Base-by-base conservation (phyloP, 2,329 filamentous ascomycete species). In the Fusarium begoniae region DNA sequence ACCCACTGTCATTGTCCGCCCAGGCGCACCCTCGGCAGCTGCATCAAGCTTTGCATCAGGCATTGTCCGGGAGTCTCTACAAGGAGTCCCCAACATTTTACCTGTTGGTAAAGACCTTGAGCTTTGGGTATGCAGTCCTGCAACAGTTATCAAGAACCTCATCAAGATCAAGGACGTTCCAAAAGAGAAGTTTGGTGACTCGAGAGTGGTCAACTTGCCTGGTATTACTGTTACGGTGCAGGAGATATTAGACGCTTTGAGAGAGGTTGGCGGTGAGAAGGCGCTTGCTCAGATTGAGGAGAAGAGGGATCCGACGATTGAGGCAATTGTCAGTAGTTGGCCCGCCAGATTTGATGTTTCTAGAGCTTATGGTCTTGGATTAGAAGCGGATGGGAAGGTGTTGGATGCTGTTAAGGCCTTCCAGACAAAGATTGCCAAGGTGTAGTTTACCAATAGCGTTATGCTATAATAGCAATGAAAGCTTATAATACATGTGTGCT, bases 41-140 rank as follows among this genome's bases (percentile, higher is more conserved):
- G 90, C 90, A 6, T 89, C 86, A 5, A 89, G 87, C 1, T 92
- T 91, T 75, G 84, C 90, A 4, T 89, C 84, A 8, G 90, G 90
- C 0, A 91, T 92, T 74, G 88, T 92, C 45, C 84, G 90, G 8
- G 90, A 92, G 40, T 84, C 87, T 11, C 81, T 87, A 22, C 67
- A 77, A 20, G 88, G 88, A 14, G 77, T 84, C 32, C 80, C 83
- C 43, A 86, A 83, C 28, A 74, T 84, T 1, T 82, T 89, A 1
- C 85, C 88, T 5, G 82, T 87, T 13, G 80, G 85, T 14, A 78
- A 81, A 37, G 81, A 87, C 8, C 86, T 87, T 53, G 79, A 81
- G 12, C 85, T 85, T 9, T 89, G 87, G 86, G 79, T 89, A 5
- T 88, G 87, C 70, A 88, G 86, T 47, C 87, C 87, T 0, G 83